Conservation (phyloP, 192 early-diverging fungal species). For the Dissophora globulifera region DNA sequence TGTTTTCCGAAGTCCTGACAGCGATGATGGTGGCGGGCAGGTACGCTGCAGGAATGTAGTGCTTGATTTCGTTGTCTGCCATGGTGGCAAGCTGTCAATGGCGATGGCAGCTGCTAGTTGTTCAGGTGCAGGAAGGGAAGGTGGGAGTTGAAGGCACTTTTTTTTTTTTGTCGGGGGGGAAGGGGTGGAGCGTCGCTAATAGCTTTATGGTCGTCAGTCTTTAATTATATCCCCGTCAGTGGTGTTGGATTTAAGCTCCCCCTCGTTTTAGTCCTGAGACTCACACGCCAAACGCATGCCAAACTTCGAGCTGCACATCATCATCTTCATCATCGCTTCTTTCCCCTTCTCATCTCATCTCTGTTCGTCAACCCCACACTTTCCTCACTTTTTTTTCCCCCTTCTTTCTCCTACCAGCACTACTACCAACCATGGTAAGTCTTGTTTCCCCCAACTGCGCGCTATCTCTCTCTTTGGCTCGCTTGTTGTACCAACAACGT, state of each 20-base stretch:
- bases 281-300: too few species aligned
- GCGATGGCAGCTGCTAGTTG: neutral
- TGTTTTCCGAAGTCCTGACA: slow-evolving; percentile 18
- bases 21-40: slow-evolving; percentile 28
- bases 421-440: slow-evolving; percentile 31
- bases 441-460: neutral
- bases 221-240: neutral
- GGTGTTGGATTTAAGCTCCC: too few species aligned
- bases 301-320: too few species aligned
- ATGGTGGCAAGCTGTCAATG: neutral
- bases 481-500: too few species aligned
- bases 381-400: slow-evolving; percentile 3
- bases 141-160: neutral
- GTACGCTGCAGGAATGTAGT: slow-evolving; percentile 18
- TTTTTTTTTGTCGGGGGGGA: too few species aligned
- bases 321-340: neutral
- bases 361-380: neutral
- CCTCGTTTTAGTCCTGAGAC: too few species aligned
- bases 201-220: too few species aligned
- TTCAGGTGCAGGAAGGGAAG: neutral
- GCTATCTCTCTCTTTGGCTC: too few species aligned
- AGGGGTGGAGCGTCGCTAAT: too few species aligned
- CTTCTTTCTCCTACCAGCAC: neutral
- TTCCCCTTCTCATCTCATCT: slow-evolving; percentile 3
- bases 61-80: slow-evolving; percentile 11